These are phyloP conservation scores for Fusarium papillatum DNA, from an alignment of 2,329 filamentous ascomycete genomes.

Conservation along the genomic window DNA sequence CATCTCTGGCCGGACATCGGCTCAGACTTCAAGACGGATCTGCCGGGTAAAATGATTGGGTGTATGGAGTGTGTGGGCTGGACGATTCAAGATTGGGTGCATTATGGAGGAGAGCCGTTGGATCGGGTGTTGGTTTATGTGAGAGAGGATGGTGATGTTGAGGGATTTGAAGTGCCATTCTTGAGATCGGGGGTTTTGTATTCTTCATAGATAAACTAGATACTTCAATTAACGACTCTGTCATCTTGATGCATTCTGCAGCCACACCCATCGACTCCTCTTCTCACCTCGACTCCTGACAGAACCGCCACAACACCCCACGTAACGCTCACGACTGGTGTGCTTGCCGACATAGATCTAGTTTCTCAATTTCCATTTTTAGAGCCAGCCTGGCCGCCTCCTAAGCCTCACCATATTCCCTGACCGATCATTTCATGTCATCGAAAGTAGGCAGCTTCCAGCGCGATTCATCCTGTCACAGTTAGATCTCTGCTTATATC, in stretches of 20 bases:
- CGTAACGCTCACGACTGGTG: neutral
- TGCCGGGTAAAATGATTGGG: conserved; percentile 42
- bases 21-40: conserved; percentile 34
- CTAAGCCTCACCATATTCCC: neutral
- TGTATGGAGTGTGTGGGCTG: conserved; percentile 46
- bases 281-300: too few relatives aligned
- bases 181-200: conserved; percentile 45
- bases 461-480: neutral
- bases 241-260: too few relatives aligned
- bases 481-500: neutral
- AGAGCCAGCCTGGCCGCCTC: neutral
- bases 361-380: neutral
- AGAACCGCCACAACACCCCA: too few relatives aligned
- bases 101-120: conserved; percentile 50
- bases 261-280: too few relatives aligned
- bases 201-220: neutral
- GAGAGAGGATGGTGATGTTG: conserved; percentile 38
- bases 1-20: conserved; percentile 45
- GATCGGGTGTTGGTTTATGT: conserved; percentile 47
- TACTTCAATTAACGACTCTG: neutral
- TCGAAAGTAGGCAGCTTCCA: neutral
- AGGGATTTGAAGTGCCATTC: conserved; percentile 51
- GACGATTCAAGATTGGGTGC: conserved; percentile 51
- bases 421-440: neutral
- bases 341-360: neutral